Evolutionary conservation across 805 yeast species (phyloP), one percentile per base, ranked within the genome.

Genomic region (Yamadazyma endophytica): DNA sequence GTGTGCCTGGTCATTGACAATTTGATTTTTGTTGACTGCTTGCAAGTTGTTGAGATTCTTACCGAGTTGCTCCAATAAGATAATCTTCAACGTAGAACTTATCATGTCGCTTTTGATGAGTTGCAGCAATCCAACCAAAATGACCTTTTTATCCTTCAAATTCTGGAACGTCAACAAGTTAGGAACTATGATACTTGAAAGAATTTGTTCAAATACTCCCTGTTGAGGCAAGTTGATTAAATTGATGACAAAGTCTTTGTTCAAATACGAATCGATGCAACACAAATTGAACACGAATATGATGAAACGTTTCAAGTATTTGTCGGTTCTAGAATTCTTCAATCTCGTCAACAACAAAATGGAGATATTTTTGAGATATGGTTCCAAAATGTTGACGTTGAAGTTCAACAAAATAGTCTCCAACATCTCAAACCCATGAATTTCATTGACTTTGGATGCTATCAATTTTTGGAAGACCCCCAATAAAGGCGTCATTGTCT

Each of bases 401-500:
- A 87, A 59, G 36, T 69, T 58, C 25, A 75, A 48, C 25, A 90
- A 55, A 29, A 92, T 79, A 3, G 71, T 62, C 51, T 84, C 89
- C 26, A 92, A 59, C 25, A 92, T 62, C 35, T 92, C 97, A 56
- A 92, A 82, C 2, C 97, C 97, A 47, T 77, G 72, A 22, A 61
- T 60, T 47, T 92, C 97, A 47, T 87, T 82, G 11, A 77, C 71
- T 43, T 82, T 83, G 0, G 97, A 86, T 1, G 96, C 78, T 31
- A 92, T 77, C 43, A 92, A 66, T 54, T 89, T 87, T 61, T 94
- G 98, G 68, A 86, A 94, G n/a, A 92, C 95, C 23, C 99, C 99
- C 24, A 92, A 64, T 18, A 92, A 73, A 3, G 97, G 95, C 21
- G 83, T 74, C 24, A 87, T 54, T 47, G 42, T 65, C n/a, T 32